A percentile compares a stretch with the other conserved stretches of the same genome.
phyloP scores from a whole-genome alignment of 75 land plant species.

The Pinus albicaulis region DNA sequence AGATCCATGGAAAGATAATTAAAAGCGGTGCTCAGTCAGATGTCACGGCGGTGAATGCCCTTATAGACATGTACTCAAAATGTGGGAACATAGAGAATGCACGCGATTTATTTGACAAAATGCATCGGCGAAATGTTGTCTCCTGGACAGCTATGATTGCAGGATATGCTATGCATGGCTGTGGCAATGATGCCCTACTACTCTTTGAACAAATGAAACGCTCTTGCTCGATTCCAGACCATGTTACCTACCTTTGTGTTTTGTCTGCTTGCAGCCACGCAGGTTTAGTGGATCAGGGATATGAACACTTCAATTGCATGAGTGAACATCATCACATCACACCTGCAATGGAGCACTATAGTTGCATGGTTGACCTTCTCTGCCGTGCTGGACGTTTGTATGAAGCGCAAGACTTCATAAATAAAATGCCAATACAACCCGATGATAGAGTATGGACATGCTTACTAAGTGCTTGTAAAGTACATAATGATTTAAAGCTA shows the following conservation, averaged over 20 bases:
- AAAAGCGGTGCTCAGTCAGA: too few species aligned
- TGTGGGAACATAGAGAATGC: too few species aligned
- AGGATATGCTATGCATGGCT: slow-evolving; percentile 20
- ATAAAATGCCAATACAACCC: neutral
- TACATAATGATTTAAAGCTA: slow-evolving; percentile 5
- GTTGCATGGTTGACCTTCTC: slow-evolving; percentile 11
- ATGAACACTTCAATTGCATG: slow-evolving; percentile 9
- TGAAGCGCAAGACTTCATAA: slow-evolving; percentile 1
- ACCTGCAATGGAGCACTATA: slow-evolving; percentile 13
- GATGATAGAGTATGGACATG: neutral
- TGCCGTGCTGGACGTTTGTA: slow-evolving; percentile 8
- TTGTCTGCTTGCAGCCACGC: slow-evolving; percentile 54
- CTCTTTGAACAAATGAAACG: slow-evolving; percentile 57
- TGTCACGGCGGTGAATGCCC: too few species aligned
- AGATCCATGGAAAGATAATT: too few species aligned
- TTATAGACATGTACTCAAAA: too few species aligned
- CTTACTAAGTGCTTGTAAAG: slow-evolving; percentile 2
- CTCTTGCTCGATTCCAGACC: slow-evolving; percentile 46
- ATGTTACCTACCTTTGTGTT: slow-evolving; percentile 63
- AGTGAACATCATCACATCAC: neutral
- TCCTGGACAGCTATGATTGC: too few species aligned
- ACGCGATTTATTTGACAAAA: too few species aligned
- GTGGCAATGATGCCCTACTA: slow-evolving; percentile 42
- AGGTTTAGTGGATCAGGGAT: slow-evolving; percentile 1
- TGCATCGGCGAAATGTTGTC: too few species aligned